phyloP scores from a whole-genome alignment of 176 grass and related monocot genomes.

The Themeda triandra region DNA sequence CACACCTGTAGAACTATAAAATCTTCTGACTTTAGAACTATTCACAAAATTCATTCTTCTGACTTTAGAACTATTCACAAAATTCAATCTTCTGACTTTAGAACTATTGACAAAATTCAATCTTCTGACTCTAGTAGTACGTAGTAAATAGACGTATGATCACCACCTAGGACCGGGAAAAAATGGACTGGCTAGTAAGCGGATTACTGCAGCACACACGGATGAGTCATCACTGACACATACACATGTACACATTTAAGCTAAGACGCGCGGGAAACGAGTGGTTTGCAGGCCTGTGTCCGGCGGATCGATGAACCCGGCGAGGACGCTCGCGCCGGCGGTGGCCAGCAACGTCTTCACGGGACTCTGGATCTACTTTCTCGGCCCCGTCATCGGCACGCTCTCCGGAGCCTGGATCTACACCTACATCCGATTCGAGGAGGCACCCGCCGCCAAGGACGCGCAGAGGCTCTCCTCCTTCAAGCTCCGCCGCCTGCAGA shows the following conservation, averaged over 20 bases:
- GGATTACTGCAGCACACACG: not conserved
- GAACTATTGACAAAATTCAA: too few relatives aligned
- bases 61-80: too few relatives aligned
- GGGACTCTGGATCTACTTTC: conserved; percentile 91
- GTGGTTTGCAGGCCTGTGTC: conserved; percentile 92
- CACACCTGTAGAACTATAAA: too few relatives aligned
- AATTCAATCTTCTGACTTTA: too few relatives aligned
- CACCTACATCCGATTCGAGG: conserved; percentile 70
- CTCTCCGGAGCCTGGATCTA: conserved; percentile 82
- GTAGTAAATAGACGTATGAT: too few relatives aligned
- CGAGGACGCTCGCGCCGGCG: conserved; percentile 86
- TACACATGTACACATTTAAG: not conserved
- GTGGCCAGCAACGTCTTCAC: conserved; percentile 79
- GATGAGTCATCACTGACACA: not conserved
- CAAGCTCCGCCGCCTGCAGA: conserved; percentile 92
- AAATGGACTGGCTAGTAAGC: too few relatives aligned
- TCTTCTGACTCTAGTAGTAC: too few relatives aligned
- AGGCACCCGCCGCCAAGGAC: conserved; percentile 18
- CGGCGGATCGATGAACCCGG: conserved; percentile 97
- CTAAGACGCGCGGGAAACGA: conserved; percentile 46
- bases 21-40: too few relatives aligned
- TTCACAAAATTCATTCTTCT: too few relatives aligned
- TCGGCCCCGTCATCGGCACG: conserved; percentile 80
- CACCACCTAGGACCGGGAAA: too few relatives aligned
- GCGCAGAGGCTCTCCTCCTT: conserved; percentile 73